Conservation (phyloP, 2,329 filamentous ascomycete genomes). For the Fusarium tanahbumbuense region DNA sequence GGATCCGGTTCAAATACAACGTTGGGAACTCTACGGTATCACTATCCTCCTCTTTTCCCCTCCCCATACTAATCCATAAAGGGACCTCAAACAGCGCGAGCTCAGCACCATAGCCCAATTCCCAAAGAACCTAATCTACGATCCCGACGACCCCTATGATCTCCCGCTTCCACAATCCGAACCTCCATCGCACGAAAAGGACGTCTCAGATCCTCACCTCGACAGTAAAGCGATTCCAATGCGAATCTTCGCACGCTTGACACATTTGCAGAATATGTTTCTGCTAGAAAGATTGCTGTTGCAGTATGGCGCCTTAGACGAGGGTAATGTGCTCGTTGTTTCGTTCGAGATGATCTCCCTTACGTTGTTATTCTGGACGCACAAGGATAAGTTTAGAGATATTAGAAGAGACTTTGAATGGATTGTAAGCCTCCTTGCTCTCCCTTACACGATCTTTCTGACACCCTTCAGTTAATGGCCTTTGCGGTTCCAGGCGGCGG, state of each 20-base stretch:
- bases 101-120: not conserved
- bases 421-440: not conserved
- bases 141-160: not conserved
- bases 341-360: conserved; percentile 17
- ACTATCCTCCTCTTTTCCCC: fast-evolving
- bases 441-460: fast-evolving
- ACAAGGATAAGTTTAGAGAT: conserved; percentile 12
- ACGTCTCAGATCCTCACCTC: not conserved
- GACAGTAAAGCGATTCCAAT: not conserved
- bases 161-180: not conserved
- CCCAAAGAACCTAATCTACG: not conserved
- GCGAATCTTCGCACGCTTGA: conserved; percentile 3
- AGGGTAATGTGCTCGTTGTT: conserved; percentile 7
- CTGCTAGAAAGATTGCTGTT: conserved; percentile 1
- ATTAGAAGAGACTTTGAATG: conserved; percentile 5
- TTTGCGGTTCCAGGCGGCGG: conserved; percentile 13
- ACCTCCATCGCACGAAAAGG: fast-evolving
- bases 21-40: not conserved
- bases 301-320: not conserved
- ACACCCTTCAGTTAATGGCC: not conserved
- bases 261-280: conserved; percentile 20
- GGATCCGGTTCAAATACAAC: not conserved
- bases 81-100: not conserved
- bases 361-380: conserved; percentile 8
- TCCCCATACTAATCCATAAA: fast-evolving